phyloP scores from a whole-genome alignment of 176 grass and related monocot species.

The Ananas comosus region DNA sequence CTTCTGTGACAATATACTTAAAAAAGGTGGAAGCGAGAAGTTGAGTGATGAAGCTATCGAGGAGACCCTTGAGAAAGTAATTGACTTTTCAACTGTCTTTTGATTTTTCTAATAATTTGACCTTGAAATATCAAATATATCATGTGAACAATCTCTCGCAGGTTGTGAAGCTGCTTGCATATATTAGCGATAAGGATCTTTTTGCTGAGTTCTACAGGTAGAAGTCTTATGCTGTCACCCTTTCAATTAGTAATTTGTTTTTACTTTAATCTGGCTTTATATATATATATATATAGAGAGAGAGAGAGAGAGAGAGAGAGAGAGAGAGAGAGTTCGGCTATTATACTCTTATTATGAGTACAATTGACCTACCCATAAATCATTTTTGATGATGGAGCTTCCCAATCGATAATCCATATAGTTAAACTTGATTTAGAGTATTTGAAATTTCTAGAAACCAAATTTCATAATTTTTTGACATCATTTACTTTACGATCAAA shows the following conservation, averaged over 20 bases:
- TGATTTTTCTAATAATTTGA: not conserved
- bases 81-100: not conserved
- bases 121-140: not conserved
- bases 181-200: slow-evolving; percentile 91
- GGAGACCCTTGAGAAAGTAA: slow-evolving; percentile 95
- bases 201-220: slow-evolving; percentile 97
- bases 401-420: too few relatives aligned
- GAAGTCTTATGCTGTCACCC: not conserved
- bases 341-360: too few relatives aligned
- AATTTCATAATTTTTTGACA: too few relatives aligned
- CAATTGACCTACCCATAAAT: too few relatives aligned
- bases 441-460: too few relatives aligned
- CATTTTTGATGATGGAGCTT: too few relatives aligned
- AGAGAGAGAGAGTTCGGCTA: too few relatives aligned
- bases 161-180: slow-evolving; percentile 89
- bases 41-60: slow-evolving; percentile 99
- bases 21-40: slow-evolving; percentile 95
- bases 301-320: too few relatives aligned
- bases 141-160: slow-evolving; percentile 17
- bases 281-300: too few relatives aligned
- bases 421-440: too few relatives aligned
- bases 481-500: too few relatives aligned
- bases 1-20: slow-evolving; percentile 96
- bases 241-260: slow-evolving; percentile 6
- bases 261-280: not conserved